Evolutionary conservation across 345 rosid genomes (phyloP), one percentile per base, ranked within the genome.

Genomic region (Toxicodendron radicans): DNA sequence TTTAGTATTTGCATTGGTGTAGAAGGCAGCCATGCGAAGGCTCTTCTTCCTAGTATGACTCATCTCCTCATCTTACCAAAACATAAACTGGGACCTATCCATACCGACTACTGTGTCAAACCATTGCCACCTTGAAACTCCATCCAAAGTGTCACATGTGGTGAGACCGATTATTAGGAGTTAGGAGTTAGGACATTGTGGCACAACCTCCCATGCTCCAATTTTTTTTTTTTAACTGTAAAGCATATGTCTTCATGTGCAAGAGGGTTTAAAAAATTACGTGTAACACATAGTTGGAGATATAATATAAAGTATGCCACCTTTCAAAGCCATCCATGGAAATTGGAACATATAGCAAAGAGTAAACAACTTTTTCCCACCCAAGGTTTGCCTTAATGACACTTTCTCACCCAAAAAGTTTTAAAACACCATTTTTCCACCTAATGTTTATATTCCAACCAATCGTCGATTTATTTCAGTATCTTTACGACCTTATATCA

Each of bases 11-110:
- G 45, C 58, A 5, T 54, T 7, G 16, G 46, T 12, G 63, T 33
- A 13, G 14, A 51, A 54, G 51, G 7, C 4, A 21, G 49, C 41
- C 27, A 13, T 48, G 20, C 30, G 16, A 6, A 27, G 78, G 76
- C 57, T 70, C 84, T 35, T 73, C 66, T 66, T 46, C 70, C 76
- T 24, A 71, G 68, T 53, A 3, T 38, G 1, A 60, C 63, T 33
- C 66, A 54, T 21, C 78, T 45, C 66, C 41, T 48, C 52, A 48
- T 12, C 52, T 38, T 0, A 38, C 43, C 43, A 38, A 5, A 38
- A 38, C 43, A 38, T 38, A 38, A 38, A 38, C 43, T 38, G 43
- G 10, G 43, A 38, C 43, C 9, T 38, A 38, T 38, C 43, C 43
- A 7, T 38, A 38, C 18, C 27, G 4, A 23, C 35, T 10, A 10